Base-by-base conservation (phyloP, 108 stramenopile genomes). In the Nitzschia inconspicua region DNA sequence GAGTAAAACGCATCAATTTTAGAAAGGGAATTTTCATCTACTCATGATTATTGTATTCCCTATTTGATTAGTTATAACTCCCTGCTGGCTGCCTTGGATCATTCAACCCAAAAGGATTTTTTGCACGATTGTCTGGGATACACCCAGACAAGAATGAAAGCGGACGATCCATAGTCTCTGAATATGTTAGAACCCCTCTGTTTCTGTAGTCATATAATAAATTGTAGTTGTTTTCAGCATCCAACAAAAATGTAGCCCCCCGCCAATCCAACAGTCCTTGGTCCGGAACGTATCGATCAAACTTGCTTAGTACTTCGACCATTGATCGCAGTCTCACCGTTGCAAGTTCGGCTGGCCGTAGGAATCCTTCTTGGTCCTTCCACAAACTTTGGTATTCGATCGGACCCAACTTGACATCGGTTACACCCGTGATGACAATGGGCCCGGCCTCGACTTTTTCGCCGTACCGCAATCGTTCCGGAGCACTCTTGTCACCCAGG, bases 271-370 rank as follows among this genome's bases (percentile, higher is more conserved):
- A 55, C 11, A 54, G 19, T 22, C 37, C 32, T 30, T 50, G 68
- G 60, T 88, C 70, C 1, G 64, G 57, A 8, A 88, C 83, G 44
- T 88, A 88, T 22, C 68, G 63, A 19, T 66, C 58, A 54, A 77
- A 89, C 13, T 86, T 80, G 5, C 73, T 60, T 9, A 85, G 62
- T 0, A 84, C 79, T 68, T 89, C 84, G 6, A 89, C 76, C 83
- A 89, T 81, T 27, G 50, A 51, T 24, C 70, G 70, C 16, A 89
- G 58, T 14, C 88, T 70, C 4, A 89, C 75, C 2, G 88, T 86
- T 2, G 88, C 84, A 41, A 89, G 55, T 51, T 89, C 88, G 13
- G 76, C 75, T 2, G 88, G 88, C 10, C 84, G 75, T 47, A 82
- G 78, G 53, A 84, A 89, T 25, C 84, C 83, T 31, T 53, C 47